Percentiles rank a stretch among this genome's conserved stretches.
Conservation (phyloP, 768 basidiomycete species). For the Rhodotorula babjevae region DNA sequence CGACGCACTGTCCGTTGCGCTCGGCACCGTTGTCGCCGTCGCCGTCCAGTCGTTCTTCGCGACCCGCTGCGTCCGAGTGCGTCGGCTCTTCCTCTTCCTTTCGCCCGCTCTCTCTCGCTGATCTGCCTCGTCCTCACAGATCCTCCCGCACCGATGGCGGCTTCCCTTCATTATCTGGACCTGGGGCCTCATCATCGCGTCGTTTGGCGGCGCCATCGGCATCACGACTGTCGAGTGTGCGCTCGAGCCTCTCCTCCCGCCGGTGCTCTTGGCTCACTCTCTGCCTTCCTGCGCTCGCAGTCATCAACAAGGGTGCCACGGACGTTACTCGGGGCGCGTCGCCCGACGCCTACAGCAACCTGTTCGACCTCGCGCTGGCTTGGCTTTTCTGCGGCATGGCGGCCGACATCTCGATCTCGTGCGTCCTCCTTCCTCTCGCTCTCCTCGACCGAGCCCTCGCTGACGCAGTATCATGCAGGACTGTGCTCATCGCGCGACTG, state of each 20-base stretch:
- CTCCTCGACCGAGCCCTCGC: too few relatives aligned
- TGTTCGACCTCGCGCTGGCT: neutral
- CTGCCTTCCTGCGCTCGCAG: too few relatives aligned
- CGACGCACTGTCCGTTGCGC: neutral
- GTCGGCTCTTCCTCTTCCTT: neutral
- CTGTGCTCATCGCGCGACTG: neutral
- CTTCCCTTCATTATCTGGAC: neutral
- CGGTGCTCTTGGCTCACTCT: too few relatives aligned
- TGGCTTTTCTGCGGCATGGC: neutral
- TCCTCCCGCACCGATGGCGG: neutral
- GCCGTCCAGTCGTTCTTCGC: neutral
- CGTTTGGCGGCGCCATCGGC: neutral
- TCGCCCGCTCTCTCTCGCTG: too few relatives aligned
- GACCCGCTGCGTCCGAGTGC: neutral
- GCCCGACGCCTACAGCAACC: neutral
- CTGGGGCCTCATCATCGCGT: neutral
- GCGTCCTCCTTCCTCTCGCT: neutral
- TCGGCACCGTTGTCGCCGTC: neutral
- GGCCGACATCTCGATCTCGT: neutral
- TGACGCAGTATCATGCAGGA: neutral
- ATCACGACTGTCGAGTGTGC: neutral
- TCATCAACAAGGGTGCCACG: too few relatives aligned
- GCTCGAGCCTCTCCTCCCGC: too few relatives aligned
- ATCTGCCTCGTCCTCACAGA: neutral
- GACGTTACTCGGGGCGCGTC: neutral